Evolutionary conservation across 495 filamentous ascomycete species (phyloP), one percentile per base, ranked within the genome.

Genomic region (Aspergillus haitiensis): DNA sequence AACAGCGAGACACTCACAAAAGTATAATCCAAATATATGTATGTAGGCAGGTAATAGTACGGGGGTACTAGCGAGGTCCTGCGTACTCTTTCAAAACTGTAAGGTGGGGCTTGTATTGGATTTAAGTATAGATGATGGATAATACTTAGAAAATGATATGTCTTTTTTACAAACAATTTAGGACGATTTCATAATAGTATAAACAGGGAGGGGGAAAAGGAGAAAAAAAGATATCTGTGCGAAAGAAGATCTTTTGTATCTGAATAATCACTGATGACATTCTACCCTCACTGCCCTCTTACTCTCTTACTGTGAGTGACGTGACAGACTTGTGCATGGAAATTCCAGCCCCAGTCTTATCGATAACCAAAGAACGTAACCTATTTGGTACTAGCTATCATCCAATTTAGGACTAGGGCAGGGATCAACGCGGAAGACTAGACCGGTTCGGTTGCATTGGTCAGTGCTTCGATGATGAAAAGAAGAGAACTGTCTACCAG

Each of bases 251-350:
- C 37, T 7, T 37, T 32, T 21, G 52, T 37, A 44, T 18, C 12
- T 8, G 52, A 16, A 39, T 21, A 44, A 40, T 42, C 27, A 27
- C 45, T 7, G 36, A 57, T 35, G 37, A 31, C 32, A 46, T 59
- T 16, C 45, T 21, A 15, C 32, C 37, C 21, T 33, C 32, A 35
- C 12, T 54, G 33, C 34, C 11, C 48, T 32, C 21, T 13, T 10
- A 11, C 48, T 32, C 48, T 32, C 48, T 51, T 34, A 51, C 51
- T 56, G 52, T 59, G 50, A 60, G 66, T 76, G 74, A 76, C 74
- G 70, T 75, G 69, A 73, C 60, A 44, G 68, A 71, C 70, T 73
- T 72, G 66, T 72, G 66, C 64, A 68, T 63, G 53, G 58, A 58
- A 55, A 47, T 37, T 58, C 56, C 56, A 10, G 36, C 40, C 59